A percentile compares a stretch with the other conserved stretches of the same genome.
Evolutionary conservation across 257 asterid species (phyloP).

Genomic region (Datura wrightii): DNA sequence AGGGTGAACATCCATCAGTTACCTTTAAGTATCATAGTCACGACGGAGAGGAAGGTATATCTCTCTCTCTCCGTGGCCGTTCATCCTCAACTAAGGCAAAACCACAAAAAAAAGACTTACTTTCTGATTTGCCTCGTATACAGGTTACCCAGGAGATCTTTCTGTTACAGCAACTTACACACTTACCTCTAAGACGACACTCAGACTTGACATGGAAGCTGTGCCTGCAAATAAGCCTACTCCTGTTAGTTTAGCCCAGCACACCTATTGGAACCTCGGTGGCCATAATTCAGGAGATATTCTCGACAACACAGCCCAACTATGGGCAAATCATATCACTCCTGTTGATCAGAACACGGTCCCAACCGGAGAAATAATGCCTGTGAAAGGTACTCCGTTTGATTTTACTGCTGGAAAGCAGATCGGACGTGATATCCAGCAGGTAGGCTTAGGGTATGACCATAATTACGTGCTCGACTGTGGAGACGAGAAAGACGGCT

Average conservation of each 20-base stretch:
- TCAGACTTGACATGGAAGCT: conserved; percentile 98
- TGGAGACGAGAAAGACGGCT: conserved; percentile 67
- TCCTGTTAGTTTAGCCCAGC: conserved; percentile 91
- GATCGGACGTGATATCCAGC: conserved; percentile 70
- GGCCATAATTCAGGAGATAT: conserved; percentile 77
- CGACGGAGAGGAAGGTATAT: conserved; percentile 98
- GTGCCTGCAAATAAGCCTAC: conserved; percentile 77
- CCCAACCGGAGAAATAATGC: conserved; percentile 87
- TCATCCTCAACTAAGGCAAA: background rate
- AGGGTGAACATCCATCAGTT: conserved; percentile 84
- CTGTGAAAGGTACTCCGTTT: conserved; percentile 79
- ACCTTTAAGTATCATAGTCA: conserved; percentile 78
- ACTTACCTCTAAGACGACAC: conserved; percentile 68
- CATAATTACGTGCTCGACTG: conserved; percentile 86
- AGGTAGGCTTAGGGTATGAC: conserved; percentile 91
- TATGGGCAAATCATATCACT: conserved; percentile 74
- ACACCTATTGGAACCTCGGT: conserved; percentile 93
- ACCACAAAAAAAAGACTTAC: background rate
- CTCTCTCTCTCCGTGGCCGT: background rate
- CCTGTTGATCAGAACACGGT: conserved; percentile 78
- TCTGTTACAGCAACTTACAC: conserved; percentile 74
- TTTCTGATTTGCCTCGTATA: conserved; percentile 32
- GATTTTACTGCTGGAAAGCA: conserved; percentile 79
- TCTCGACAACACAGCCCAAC: conserved; percentile 75
- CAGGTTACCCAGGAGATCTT: conserved; percentile 97